Evolutionary conservation across 108 stramenopile genomes (phyloP).

Genomic region (Stephanodiscus triporus): DNA sequence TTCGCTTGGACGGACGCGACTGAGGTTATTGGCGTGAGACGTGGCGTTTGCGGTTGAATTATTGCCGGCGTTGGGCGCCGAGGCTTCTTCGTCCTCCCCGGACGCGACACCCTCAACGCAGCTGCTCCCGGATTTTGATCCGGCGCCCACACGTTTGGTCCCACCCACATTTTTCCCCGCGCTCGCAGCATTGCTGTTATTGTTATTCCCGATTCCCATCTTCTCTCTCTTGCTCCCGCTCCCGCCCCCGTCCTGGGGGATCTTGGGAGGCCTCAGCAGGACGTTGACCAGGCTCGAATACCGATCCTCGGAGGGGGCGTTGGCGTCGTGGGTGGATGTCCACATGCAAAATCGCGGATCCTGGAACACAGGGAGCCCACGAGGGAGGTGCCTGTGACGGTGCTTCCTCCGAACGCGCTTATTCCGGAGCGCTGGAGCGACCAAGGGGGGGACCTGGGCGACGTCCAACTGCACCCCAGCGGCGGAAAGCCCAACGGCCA

Average conservation of each 20-base stretch:
- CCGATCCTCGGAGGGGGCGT: slow-evolving; percentile 81
- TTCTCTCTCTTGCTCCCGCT: not conserved
- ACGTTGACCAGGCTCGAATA: slow-evolving; percentile 79
- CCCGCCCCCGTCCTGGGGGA: not conserved
- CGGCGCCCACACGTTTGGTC: not conserved
- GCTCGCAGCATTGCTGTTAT: not conserved
- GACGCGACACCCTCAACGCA: not conserved
- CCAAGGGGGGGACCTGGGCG: not conserved
- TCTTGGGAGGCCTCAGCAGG: slow-evolving; percentile 55
- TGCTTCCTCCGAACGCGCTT: slow-evolving; percentile 12
- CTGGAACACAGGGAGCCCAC: slow-evolving; percentile 63
- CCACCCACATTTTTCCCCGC: not conserved
- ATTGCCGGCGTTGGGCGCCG: not conserved
- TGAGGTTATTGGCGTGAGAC: slow-evolving; percentile 52
- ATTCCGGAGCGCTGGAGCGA: not conserved
- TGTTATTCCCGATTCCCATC: slow-evolving; percentile 1
- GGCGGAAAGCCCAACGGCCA: too few species aligned
- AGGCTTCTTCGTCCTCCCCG: not conserved
- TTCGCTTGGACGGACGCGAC: slow-evolving; percentile 17
- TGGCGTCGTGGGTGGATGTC: slow-evolving; percentile 83
- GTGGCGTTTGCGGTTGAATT: slow-evolving; percentile 33
- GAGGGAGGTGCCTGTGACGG: slow-evolving; percentile 50
- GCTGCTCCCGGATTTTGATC: not conserved
- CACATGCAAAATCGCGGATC: slow-evolving; percentile 74
- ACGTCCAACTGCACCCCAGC: too few species aligned